Conservation (phyloP, 139 green algal genomes). For the Picochlorum sp. region DNA sequence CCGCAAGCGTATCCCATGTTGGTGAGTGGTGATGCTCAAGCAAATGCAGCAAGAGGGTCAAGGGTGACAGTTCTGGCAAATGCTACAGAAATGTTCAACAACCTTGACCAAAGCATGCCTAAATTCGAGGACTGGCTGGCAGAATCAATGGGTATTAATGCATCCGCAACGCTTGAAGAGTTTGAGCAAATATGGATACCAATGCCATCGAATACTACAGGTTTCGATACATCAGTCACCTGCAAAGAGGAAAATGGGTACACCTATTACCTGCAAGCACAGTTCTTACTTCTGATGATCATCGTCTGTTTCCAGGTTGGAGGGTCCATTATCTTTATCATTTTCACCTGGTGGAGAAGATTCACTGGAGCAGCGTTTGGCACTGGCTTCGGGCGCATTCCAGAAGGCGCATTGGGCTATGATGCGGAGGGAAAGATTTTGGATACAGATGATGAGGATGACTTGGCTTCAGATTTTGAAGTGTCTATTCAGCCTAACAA, state of each 20-base stretch:
- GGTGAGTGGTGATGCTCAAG: slow-evolving; percentile 12
- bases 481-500: slow-evolving; percentile 10
- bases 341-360: slow-evolving; percentile 11
- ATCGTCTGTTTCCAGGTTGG: slow-evolving; percentile 16
- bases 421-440: slow-evolving; percentile 9
- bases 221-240: slow-evolving; percentile 13
- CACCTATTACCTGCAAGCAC: slow-evolving; percentile 17
- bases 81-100: slow-evolving; percentile 18
- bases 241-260: slow-evolving; percentile 17
- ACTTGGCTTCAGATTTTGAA: slow-evolving; percentile 5
- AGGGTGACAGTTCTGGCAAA: slow-evolving; percentile 16
- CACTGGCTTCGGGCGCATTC: not conserved
- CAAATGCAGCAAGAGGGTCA: slow-evolving; percentile 1
- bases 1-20: slow-evolving; percentile 11
- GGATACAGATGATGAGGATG: slow-evolving; percentile 10
- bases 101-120: slow-evolving; percentile 13
- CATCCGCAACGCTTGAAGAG: slow-evolving; percentile 13
- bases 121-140: slow-evolving; percentile 9
- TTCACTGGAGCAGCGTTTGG: slow-evolving; percentile 15
- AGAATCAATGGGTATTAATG: slow-evolving; percentile 33
- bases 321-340: slow-evolving; percentile 11
- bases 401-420: not conserved
- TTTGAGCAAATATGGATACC: slow-evolving; percentile 9
- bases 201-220: slow-evolving; percentile 11
- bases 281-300: slow-evolving; percentile 11